A percentile compares a stretch with the other conserved stretches of the same genome.
phyloP scores from a whole-genome alignment of 305 asterid genomes.

The Nicotiana rustica region DNA sequence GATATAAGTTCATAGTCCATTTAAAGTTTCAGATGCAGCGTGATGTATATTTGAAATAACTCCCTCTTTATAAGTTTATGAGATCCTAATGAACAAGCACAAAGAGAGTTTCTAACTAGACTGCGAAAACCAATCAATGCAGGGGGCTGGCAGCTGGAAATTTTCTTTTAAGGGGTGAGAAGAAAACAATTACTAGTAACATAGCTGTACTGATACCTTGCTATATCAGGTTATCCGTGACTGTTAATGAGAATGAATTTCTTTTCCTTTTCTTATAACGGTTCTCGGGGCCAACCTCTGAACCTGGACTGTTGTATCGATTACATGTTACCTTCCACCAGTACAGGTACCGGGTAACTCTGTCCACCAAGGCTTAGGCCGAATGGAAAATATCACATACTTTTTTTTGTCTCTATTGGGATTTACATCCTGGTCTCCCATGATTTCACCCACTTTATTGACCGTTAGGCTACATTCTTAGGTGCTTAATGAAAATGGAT shows the following conservation, averaged over 20 bases:
- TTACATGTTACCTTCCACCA: neutral
- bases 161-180: neutral
- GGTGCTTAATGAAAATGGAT: neutral
- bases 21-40: constrained; percentile 20
- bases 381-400: neutral
- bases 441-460: neutral
- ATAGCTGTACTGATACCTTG: neutral
- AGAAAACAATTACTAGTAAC: neutral
- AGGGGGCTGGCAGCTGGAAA: neutral
- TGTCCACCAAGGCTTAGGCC: neutral
- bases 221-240: neutral
- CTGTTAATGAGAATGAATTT: neutral
- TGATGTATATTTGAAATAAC: neutral
- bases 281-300: neutral
- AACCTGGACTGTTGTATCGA: neutral
- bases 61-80: constrained; percentile 8
- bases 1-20: constrained; percentile 26
- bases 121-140: neutral
- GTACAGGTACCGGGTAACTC: neutral
- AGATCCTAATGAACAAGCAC: constrained; percentile 20
- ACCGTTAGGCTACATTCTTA: neutral
- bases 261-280: neutral
- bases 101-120: neutral
- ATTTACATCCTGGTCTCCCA: neutral
- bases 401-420: neutral